Evolutionary conservation across 495 filamentous ascomycete species (phyloP), one percentile per base, ranked within the genome.

Genomic region (Aspergillus steynii): DNA sequence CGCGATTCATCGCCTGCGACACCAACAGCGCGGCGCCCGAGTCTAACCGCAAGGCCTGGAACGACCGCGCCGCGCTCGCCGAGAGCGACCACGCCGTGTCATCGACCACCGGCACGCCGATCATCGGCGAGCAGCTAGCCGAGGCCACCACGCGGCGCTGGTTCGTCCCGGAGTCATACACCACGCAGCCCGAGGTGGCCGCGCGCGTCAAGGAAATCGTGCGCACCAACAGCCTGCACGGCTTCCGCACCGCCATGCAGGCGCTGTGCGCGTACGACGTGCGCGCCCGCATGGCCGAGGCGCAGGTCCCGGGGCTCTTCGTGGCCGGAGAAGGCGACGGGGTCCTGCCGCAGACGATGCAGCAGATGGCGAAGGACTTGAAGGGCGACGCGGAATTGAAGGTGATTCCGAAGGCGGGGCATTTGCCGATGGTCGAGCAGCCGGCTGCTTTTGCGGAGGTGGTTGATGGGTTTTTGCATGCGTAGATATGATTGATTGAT

Each of bases 401-500:
- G 68, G 69, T 87, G 54, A 82, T 93, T 54, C 82, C 87, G 2
- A 71, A 76, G 28, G 87, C 90, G 0, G 91, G 91, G 0, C 91
- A 95, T 76, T 71, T 95, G 74, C 91, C 91, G 4, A 95, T 95
- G 91, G 86, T 84, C 42, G 90, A 95, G 78, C 83, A 88, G 61
- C 87, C 88, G 8, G 72, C 74, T 61, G 83, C 80, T 12, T 90
- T 92, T 71, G 85, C 85, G 62, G 78, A 81, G 49, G 82, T 83
- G 42, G 81, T 91, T 5, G 74, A 77, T 51, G 76, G 65, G 31
- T 88, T 86, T 58, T 64, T 91, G n/a, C 64, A 67, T 55, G 48
- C 27, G 37, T 49, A 49, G 47, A 14, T 56, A 29, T 2, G 26
- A 58, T 2, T 26, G 26, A 56, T 14, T 56, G 54, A 50, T 20